These are phyloP conservation scores for Podila epigama DNA, from an alignment of 192 early-diverging fungal species.

Conservation along the genomic window DNA sequence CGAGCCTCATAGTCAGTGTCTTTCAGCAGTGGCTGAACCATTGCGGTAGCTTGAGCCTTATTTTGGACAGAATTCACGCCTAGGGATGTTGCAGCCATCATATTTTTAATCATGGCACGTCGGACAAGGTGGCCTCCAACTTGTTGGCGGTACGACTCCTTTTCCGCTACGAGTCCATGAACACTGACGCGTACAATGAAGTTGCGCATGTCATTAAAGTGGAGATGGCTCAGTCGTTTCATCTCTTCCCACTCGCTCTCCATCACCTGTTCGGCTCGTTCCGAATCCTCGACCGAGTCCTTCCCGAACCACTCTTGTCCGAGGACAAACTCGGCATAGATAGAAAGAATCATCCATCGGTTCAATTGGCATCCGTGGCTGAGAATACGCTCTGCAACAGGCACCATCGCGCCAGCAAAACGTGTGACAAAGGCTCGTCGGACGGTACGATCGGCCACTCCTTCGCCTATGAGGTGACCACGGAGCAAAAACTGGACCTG, in stretches of 20 bases:
- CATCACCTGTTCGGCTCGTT: conserved; percentile 23
- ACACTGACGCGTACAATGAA: conserved; percentile 37
- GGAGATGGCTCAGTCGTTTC: conserved; percentile 19
- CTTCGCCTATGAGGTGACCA: conserved; percentile 63
- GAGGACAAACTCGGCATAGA: conserved; percentile 57
- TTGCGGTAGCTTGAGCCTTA: conserved; percentile 7
- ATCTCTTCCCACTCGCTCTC: conserved; percentile 41
- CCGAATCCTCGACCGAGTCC: conserved; percentile 5
- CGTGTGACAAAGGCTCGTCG: conserved; percentile 51
- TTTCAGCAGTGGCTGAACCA: conserved; percentile 50
- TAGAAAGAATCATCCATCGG: conserved; percentile 57
- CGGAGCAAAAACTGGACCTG: conserved; percentile 76
- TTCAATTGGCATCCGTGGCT: conserved; percentile 59
- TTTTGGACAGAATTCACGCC: conserved; percentile 16
- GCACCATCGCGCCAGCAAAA: conserved; percentile 39
- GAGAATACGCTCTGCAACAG: conserved; percentile 37
- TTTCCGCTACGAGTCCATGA: conserved; percentile 31
- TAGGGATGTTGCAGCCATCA: conserved; percentile 28
- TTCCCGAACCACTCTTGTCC: conserved; percentile 28
- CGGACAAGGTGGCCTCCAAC: conserved; percentile 54
- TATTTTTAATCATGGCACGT: conserved; percentile 47
- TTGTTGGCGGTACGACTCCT: conserved; percentile 29
- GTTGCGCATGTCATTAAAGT: conserved; percentile 46
- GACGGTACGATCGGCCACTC: conserved; percentile 53
- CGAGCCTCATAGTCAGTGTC: conserved; percentile 75